These are phyloP conservation scores for Eucalyptus erythrocorys DNA, from an alignment of 345 rosid genomes.

Conservation along the genomic window DNA sequence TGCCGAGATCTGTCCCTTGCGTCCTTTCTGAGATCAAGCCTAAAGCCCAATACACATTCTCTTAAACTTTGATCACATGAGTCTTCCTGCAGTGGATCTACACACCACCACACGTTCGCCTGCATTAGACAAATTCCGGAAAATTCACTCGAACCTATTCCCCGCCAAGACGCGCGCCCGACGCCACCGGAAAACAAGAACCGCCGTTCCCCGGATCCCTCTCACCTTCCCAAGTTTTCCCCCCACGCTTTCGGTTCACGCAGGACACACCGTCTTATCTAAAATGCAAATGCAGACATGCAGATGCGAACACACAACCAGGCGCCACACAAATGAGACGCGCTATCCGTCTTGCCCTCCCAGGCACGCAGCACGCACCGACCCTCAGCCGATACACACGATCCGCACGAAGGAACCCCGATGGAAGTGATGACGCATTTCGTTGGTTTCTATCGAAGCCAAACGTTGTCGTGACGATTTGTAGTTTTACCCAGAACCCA, in stretches of 20 bases:
- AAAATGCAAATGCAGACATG: neutral
- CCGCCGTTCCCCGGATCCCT: neutral
- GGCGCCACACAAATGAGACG: neutral
- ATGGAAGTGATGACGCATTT: neutral
- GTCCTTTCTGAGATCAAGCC: neutral
- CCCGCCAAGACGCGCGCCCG: neutral
- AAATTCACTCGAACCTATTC: neutral
- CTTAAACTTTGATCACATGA: neutral
- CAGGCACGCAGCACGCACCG: neutral
- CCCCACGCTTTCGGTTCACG: neutral
- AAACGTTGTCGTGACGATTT: rapidly evolving
- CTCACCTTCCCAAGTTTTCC: neutral
- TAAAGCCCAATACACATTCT: neutral
- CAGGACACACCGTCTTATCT: neutral
- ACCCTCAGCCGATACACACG: neutral
- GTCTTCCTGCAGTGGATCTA: neutral
- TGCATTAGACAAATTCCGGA: neutral
- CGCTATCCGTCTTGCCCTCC: neutral
- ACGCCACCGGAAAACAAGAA: neutral
- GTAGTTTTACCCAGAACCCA: neutral
- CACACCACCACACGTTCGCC: neutral
- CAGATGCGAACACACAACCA: neutral
- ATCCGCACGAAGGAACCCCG: neutral
- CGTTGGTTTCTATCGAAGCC: neutral
- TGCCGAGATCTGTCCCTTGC: neutral